Evolutionary conservation across 805 yeast species (phyloP), one percentile per base, ranked within the genome.

Genomic region (Yamadazyma nakazawae): DNA sequence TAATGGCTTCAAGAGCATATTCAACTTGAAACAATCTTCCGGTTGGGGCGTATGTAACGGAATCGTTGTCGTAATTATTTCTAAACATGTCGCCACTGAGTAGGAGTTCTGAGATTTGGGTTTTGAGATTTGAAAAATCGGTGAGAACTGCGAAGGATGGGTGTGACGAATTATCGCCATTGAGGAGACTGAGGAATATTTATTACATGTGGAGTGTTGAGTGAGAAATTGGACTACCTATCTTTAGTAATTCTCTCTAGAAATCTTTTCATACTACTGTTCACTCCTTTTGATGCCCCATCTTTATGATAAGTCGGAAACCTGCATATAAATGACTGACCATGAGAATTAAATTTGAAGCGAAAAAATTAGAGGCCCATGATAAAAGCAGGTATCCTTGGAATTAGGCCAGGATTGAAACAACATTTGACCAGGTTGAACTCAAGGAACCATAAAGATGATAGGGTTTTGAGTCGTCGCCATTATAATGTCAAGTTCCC

Each of bases 31-130:
- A 90, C 49, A 89, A 80, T 57, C 96, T 80, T 4, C 96, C 96
- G 4, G 96, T 89, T 47, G 96, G 96, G 30, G 98, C 92, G 72
- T 88, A 94, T 12, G 99, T 94, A 49, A 94, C 96, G 40, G 98
- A 85, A 68, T 94, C 99, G 77, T 96, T 95, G 68, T 94, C 99
- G 78, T 94, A 94, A 61, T 95, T 94, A 72, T 94, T 94, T 79
- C 99, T 89, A 66, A 94, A 94, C 99, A 64, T 64, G 26, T 35
- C 12, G 32, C 32, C 32, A 28, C 32, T 28, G 32, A 28, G 32
- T 13, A 28, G 32, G 32, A 28, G 32, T 5, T 28, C 18, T 17
- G 35, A 25, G 24, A 26, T 17, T 26, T 17, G 35, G 19, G 24
- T 10, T 17, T 26, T 38, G 39, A 37, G 39, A 21, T 19, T 37